Base-by-base conservation (phyloP, 768 basidiomycete genomes). In the Kwoniella newhampshirensis region DNA sequence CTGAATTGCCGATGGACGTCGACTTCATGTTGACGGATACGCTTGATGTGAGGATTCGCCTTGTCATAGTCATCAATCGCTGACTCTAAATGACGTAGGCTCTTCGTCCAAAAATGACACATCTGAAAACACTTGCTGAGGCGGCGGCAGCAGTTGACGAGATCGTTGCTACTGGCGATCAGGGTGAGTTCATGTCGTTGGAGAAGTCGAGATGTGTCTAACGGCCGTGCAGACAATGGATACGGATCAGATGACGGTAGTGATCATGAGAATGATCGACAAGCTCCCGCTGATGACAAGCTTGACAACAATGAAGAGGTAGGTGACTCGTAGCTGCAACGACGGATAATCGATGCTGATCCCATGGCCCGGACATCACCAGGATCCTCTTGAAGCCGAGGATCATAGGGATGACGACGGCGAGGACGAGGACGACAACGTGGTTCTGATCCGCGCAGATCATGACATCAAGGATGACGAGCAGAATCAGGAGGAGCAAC, bases 21-120 rank as follows among this genome's bases (percentile, higher is more conserved):
- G 93, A 96, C 51, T 99, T 98, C 77, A 94, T 97, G 91, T 76
- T 96, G 6, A 85, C 85, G 0, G 96, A 99, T 75, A 96, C 94
- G 1, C 77, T 99, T 8, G 93, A 98, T 79, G 91, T 91, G 62
- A 64, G 78, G 57, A 6, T 32, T 6, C 32, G 32, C 7, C 13
- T 6, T 32, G 13, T 32, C 13, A 32, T 32, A 23, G 51, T 42
- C 25, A 49, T 44, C 2, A 23, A 17, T 7, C 6, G 41, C 25
- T 36, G 40, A 37, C 17, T 15, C 37, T 18, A 6, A 26, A 32
- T 63, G 56, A n/a, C 20, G 13, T 11, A 92, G 89, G 87, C 88
- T 46, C 80, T 98, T n/a, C 82, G 93, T 56, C 92, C 94, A 0
- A 92, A 89, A 66, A 73, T 89, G 39, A 76, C 79, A 28, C 78